Base-by-base conservation (phyloP, 768 basidiomycete genomes). In the Leccinum broughii region DNA sequence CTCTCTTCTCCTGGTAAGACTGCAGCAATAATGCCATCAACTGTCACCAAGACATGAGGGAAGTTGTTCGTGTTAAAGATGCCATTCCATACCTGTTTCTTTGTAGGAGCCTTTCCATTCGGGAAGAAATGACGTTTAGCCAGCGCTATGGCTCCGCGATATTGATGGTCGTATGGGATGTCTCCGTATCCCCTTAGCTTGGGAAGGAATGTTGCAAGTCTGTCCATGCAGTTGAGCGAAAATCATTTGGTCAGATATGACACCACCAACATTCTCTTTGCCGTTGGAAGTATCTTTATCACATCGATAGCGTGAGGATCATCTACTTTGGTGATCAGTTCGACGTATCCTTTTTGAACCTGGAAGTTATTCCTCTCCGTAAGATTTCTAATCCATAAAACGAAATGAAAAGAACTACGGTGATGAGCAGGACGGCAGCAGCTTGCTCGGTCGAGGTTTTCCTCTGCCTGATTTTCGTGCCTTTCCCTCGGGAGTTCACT, bases 101-200 rank as follows among this genome's bases (percentile, higher is more conserved):
- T 72, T 22, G 71, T 72, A 22, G 59, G 65, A 3, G 57, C 44
- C 4, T 55, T 59, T 55, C 69, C 69, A 14, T 58, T 64, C 4
- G 71, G 67, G 46, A 69, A 64, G 49, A 73, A 72, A 37, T 72
- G 67, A 1, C 70, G 71, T 50, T 67, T 67, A 44, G 71, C 69
- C 14, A 72, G 52, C 3, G 71, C 71, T 9, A 73, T 62, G 4
- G 69, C 66, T 8, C 67, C 71, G 37, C 65, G 69, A 35, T 72
- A 72, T 50, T 73, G 63, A 50, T 62, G 56, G 14, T 66, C 64
- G 13, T 71, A 71, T 7, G 69, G 66, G 3, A 73, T 62, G 37
- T 73, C 60, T 8, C 70, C 71, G 14, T 69, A 73, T 32, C 69
- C 72, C 51, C 69, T 65, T 30, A 72, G 44, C 39, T 73, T 73